Conservation (phyloP, 805 yeast species). For the Candida vaughaniae region DNA sequence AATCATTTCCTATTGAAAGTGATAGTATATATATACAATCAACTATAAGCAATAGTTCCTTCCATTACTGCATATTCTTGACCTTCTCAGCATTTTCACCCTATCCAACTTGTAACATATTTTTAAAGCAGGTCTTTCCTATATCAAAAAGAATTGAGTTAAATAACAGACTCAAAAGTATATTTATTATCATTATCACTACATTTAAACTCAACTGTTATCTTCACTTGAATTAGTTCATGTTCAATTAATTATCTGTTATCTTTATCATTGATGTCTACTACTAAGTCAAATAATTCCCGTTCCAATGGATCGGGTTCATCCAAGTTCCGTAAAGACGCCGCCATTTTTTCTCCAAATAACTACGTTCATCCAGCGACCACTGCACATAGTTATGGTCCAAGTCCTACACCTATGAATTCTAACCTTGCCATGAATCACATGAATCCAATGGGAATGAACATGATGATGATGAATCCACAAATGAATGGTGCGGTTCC, state of each 20-base stretch:
- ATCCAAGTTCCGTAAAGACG: slow-evolving; percentile 39
- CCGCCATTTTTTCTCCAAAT: slow-evolving; percentile 37
- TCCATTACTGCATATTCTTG: no score
- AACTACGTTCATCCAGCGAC: slow-evolving; percentile 16
- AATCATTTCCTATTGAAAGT: no score
- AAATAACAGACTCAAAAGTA: no score
- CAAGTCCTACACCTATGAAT: slow-evolving; percentile 5
- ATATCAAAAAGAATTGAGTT: no score
- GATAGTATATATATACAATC: no score
- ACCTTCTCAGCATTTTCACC: no score
- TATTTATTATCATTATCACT: no score
- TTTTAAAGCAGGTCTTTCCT: no score
- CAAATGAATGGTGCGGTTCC: slow-evolving; percentile 5
- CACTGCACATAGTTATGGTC: slow-evolving; percentile 5
- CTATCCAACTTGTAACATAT: no score
- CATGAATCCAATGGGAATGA: slow-evolving; percentile 3
- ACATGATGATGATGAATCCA: slow-evolving; percentile 5
- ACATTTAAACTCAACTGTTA: no score
- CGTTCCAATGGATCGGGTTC: slow-evolving; percentile 25
- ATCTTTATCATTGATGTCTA: slow-evolving; percentile 11
- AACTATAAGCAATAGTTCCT: no score
- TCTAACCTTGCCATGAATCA: slow-evolving; percentile 7
- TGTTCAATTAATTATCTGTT: background rate
- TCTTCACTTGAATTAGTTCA: no score
- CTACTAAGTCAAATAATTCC: slow-evolving; percentile 24